Evolutionary conservation across 257 asterid genomes (phyloP).

Genomic region (Phtheirospermum japonicum): DNA sequence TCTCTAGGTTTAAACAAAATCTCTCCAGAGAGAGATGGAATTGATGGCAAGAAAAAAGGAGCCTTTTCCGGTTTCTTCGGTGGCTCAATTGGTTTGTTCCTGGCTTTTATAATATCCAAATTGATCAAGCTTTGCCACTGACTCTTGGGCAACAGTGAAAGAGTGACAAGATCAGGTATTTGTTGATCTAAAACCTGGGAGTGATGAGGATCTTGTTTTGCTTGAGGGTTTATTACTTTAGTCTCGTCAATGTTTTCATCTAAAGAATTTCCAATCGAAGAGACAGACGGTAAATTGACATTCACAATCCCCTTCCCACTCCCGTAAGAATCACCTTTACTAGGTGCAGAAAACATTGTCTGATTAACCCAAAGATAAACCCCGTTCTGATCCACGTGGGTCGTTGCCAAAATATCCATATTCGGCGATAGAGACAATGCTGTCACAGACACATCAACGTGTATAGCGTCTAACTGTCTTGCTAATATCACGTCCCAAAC

Average conservation of each 20-base stretch:
- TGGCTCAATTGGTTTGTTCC: conserved; percentile 3
- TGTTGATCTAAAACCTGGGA: neutral
- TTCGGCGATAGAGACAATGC: neutral
- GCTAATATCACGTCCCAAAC: conserved; percentile 6
- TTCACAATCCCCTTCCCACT: conserved; percentile 4
- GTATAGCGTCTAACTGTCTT: conserved; percentile 2
- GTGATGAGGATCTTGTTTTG: neutral
- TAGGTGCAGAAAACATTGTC: neutral
- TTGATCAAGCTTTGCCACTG: conserved; percentile 5
- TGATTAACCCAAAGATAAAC: conserved; percentile 5
- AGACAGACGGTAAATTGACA: neutral
- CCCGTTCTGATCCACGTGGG: conserved; percentile 5
- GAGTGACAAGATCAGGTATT: conserved; percentile 6
- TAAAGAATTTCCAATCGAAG: neutral
- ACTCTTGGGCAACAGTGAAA: conserved; percentile 10
- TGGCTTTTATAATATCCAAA: conserved; percentile 1
- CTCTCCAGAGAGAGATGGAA: neutral
- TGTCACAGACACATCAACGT: neutral
- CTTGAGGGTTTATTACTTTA: neutral
- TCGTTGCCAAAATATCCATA: conserved; percentile 2
- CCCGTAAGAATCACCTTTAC: neutral
- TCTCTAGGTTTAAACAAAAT: conserved; percentile 1
- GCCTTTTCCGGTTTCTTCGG: conserved; percentile 6
- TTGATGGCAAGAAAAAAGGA: neutral
- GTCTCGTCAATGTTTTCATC: neutral